Conservation (phyloP, 73 alveolate species). For the Blepharisma stoltei region DNA sequence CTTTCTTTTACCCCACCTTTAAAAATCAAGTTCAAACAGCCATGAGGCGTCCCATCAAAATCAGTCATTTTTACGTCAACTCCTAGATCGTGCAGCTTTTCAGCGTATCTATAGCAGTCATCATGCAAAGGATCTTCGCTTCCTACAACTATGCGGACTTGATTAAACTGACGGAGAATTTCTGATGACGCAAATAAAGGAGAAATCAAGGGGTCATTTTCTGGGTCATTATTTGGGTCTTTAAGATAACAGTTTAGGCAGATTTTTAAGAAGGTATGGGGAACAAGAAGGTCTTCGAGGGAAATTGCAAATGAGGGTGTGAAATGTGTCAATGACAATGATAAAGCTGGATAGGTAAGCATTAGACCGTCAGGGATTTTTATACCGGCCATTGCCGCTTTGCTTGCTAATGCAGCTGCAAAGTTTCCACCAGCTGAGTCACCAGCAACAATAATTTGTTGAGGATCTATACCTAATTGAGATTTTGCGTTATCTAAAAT, state of each 20-base stretch:
- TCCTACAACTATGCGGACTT: constrained; percentile 66
- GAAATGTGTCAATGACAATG: constrained; percentile 46
- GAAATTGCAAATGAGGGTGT: constrained; percentile 58
- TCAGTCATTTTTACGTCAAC: constrained; percentile 31
- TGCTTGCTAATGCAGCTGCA: constrained; percentile 58
- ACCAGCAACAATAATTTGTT: constrained; percentile 84
- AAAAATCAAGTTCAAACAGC: constrained; percentile 36
- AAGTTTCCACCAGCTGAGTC: constrained; percentile 99
- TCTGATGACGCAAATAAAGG: constrained; percentile 54
- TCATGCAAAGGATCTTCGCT: constrained; percentile 74
- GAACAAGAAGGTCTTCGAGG: constrained; percentile 77
- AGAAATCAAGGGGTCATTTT: constrained; percentile 63
- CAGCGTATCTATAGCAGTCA: constrained; percentile 38
- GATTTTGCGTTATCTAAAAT: constrained; percentile 59
- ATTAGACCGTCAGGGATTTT: constrained; percentile 80
- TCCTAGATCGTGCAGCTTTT: constrained; percentile 14
- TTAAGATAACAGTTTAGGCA: constrained; percentile 74
- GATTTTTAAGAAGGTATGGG: constrained; percentile 83
- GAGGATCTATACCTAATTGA: constrained; percentile 66
- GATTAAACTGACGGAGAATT: constrained; percentile 55
- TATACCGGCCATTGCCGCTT: constrained; percentile 58
- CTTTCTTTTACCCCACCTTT: constrained; percentile 27
- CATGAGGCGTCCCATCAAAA: constrained; percentile 38
- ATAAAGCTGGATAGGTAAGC: constrained; percentile 78
- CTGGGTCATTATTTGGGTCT: constrained; percentile 32